Base-by-base conservation (phyloP, 1,284 basidiomycete species). In the Meira miltonrushii region DNA sequence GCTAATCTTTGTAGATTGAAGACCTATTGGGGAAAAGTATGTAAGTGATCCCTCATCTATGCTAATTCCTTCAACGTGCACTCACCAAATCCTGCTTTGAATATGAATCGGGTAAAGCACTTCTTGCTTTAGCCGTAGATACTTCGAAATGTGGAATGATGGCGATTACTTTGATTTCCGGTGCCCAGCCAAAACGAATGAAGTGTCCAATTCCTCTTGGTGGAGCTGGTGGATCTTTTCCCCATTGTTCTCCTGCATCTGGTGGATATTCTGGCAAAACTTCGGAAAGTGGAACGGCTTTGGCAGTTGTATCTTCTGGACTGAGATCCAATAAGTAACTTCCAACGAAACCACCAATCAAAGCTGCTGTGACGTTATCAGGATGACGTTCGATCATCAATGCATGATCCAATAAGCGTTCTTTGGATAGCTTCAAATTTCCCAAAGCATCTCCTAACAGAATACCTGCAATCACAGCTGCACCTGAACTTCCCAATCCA, bases 321-420 rank as follows among this genome's bases (percentile, higher is more conserved):
- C 77, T 40, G 76, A 98, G 84, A 78, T 97, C 94, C 60, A 88
- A 85, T 58, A 98, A 84, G 82, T 98, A 99, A 6, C 89, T 90
- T 10, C 94, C 95, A n/a, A 98, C 91, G 78, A 99, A 98, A 0
- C 95, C 95, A 41, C 95, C 95, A 37, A 97, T 85, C 39, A 99
- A 85, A 0, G 94, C 94, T 0, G 95, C 95, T 0, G 95, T 95
- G 67, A 99, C 94, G 78, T 99, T 99, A 81, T 99, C 95, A 8
- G 95, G 95, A 79, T 99, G 95, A 10, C 95, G 85, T 80, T 99
- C 95, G 71, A 99, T 93, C 95, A 99, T 98, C 59, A 99, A 84
- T 1, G 95, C 93, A 77, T 92, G 94, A 80, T 99, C 95, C 59
- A 98, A 85, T 69, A 95, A 82, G 28, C 95, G 85, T 54, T 84